Evolutionary conservation across 257 asterid species (phyloP).

Genomic region (Lycium barbarum): DNA sequence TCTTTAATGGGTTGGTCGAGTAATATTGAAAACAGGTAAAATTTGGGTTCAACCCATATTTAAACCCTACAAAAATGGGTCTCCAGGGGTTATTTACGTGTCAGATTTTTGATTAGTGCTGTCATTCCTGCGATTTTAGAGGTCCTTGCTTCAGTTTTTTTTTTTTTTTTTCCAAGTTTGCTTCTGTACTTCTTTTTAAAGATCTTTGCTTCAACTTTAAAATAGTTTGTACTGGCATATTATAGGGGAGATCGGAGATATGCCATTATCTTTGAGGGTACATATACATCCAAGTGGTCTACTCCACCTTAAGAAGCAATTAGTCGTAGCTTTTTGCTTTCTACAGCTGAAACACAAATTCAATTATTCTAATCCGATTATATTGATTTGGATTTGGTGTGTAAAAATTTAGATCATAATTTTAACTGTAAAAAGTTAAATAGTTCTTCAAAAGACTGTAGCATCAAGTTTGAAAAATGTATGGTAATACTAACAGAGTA

Average conservation of each 20-base stretch:
- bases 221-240: neutral
- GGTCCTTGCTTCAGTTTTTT: neutral
- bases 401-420: too few relatives aligned
- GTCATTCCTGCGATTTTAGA: neutral
- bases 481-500: neutral
- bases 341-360: neutral
- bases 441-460: neutral
- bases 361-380: neutral
- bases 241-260: neutral
- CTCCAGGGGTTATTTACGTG: too few relatives aligned
- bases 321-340: neutral
- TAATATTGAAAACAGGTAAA: neutral
- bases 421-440: too few relatives aligned
- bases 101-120: neutral
- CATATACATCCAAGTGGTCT: too few relatives aligned
- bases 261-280: neutral
- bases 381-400: neutral
- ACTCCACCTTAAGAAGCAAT: neutral
- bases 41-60: neutral
- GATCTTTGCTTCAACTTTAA: neutral
- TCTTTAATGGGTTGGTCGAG: too few relatives aligned
- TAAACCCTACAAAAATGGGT: neutral
- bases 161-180: neutral
- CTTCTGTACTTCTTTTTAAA: neutral
- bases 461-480: neutral